Evolutionary conservation across 371 early-diverging fungal genomes (phyloP).

Genomic region (Rhizomucor pusillus): DNA sequence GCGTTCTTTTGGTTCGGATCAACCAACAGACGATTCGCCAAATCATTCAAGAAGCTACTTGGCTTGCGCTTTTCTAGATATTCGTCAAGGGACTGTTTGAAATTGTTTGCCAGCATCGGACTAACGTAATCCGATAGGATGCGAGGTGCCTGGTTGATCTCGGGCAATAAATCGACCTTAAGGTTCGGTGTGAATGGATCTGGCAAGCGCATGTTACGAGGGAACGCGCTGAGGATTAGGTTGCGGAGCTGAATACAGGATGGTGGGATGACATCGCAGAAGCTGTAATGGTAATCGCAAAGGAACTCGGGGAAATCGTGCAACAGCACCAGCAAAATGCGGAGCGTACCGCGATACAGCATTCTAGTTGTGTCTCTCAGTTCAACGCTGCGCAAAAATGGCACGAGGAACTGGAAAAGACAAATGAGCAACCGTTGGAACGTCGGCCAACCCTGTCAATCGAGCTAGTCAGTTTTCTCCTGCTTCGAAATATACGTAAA

Average conservation of each 20-base stretch:
- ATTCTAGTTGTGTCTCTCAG: slow-evolving; percentile 74
- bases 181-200: slow-evolving; percentile 96
- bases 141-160: slow-evolving; percentile 80
- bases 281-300: slow-evolving; percentile 87
- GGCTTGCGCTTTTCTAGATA: slow-evolving; percentile 66
- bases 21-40: slow-evolving; percentile 44
- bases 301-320: slow-evolving; percentile 98
- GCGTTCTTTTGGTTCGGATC: slow-evolving; percentile 3
- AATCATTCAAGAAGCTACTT: slow-evolving; percentile 57
- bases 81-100: slow-evolving; percentile 75
- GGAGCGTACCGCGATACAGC: slow-evolving; percentile 87
- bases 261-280: slow-evolving; percentile 90
- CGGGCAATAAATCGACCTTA: slow-evolving; percentile 87
- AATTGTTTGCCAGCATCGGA: slow-evolving; percentile 49
- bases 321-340: slow-evolving; percentile 85
- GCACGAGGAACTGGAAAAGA: slow-evolving; percentile 84
- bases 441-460: slow-evolving; percentile 73
- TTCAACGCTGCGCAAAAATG: slow-evolving; percentile 76
- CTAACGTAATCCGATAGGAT: slow-evolving; percentile 83
- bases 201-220: slow-evolving; percentile 90
- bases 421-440: slow-evolving; percentile 81
- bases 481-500: neutral
- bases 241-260: slow-evolving; percentile 94
- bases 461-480: neutral
- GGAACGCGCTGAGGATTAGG: slow-evolving; percentile 92